phyloP scores from a whole-genome alignment of 1,284 basidiomycete species.

The Apiotrichum gamsii region DNA sequence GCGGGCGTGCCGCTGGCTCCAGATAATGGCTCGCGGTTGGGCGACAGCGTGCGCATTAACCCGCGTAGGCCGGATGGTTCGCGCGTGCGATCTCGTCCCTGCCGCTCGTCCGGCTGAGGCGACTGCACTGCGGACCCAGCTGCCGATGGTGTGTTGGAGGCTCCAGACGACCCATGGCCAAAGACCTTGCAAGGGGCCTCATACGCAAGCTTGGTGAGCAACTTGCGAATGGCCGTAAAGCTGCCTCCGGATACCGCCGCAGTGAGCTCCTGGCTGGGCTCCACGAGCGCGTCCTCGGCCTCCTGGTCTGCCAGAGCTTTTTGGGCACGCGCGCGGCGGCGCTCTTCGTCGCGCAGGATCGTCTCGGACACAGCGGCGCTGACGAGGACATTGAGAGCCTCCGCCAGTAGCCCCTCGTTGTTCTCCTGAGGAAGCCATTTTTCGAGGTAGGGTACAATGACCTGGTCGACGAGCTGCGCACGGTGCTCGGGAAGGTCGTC shows the following conservation, averaged over 20 bases:
- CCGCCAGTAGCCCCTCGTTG: slow-evolving; percentile 40
- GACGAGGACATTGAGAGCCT: slow-evolving; percentile 41
- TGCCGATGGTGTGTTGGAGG: background rate
- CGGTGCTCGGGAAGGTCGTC: slow-evolving; percentile 45
- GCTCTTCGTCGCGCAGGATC: slow-evolving; percentile 41
- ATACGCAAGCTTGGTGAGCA: slow-evolving; percentile 42
- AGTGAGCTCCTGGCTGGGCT: slow-evolving; percentile 26
- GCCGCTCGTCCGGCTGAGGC: background rate
- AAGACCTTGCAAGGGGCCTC: slow-evolving; percentile 25
- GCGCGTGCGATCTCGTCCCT: slow-evolving; percentile 7
- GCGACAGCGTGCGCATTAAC: slow-evolving; percentile 35
- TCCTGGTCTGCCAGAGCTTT: slow-evolving; percentile 24
- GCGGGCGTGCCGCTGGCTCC: background rate
- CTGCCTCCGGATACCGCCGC: slow-evolving; percentile 30
- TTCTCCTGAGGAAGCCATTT: slow-evolving; percentile 40
- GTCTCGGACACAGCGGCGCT: slow-evolving; percentile 47
- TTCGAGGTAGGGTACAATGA: slow-evolving; percentile 49
- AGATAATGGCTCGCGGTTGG: slow-evolving; percentile 3
- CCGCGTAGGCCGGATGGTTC: slow-evolving; percentile 24
- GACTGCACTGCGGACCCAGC: background rate
- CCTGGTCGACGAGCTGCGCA: slow-evolving; percentile 41
- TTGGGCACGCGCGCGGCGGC: slow-evolving; percentile 21
- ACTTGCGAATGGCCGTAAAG: slow-evolving; percentile 40
- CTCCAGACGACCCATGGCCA: background rate
- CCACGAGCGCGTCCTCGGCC: slow-evolving; percentile 29